Evolutionary conservation across 495 filamentous ascomycete species (phyloP), one percentile per base, ranked within the genome.

Genomic region (Penicillium egyptiacum): DNA sequence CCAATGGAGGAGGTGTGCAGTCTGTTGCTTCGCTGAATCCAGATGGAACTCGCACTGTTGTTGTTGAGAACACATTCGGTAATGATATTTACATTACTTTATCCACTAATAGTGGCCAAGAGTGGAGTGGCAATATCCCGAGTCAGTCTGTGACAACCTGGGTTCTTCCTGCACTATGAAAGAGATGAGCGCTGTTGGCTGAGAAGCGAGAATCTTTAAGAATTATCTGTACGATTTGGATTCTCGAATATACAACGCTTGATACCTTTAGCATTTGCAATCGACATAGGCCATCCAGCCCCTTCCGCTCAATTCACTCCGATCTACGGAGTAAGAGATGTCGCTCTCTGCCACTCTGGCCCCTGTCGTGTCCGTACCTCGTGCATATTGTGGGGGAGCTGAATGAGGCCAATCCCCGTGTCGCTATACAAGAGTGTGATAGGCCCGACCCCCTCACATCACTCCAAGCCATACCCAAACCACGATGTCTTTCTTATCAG

Each of bases 1-100:
- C 64, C 4, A 67, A 61, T 46, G 74, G 75, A 30, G 56, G 55
- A 12, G 79, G 76, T 17, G 33, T 81, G 16, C 78, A 83, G 64
- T 75, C 72, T 22, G 74, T 82, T 5, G 80, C 78, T 2, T 75
- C 78, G 20, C 55, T 77, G 58, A 83, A 81, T 51, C 77, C 79
- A 0, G 78, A 83, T 66, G 78, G 78, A 16, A 71, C 73, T 14
- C 75, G 76, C 26, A 74, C 78, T 7, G 75, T 82, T 14, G 80
- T 82, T 16, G 74, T 83, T 47, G 77, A 81, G 68, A 83, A 83
- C 57, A 77, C 69, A 1, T 81, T 80, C 46, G 61, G 58, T 20
- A 80, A 82, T 22, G 77, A 80, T 45, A 43, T 81, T 31, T 80
- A 78, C 56, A 58, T 83, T 23, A 76, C 74, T 1, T 48, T 81